Percentiles rank a stretch among this genome's conserved stretches.
Evolutionary conservation across 352 stramenopile genomes (phyloP).

Genomic region (Pythium phragmiticola): DNA sequence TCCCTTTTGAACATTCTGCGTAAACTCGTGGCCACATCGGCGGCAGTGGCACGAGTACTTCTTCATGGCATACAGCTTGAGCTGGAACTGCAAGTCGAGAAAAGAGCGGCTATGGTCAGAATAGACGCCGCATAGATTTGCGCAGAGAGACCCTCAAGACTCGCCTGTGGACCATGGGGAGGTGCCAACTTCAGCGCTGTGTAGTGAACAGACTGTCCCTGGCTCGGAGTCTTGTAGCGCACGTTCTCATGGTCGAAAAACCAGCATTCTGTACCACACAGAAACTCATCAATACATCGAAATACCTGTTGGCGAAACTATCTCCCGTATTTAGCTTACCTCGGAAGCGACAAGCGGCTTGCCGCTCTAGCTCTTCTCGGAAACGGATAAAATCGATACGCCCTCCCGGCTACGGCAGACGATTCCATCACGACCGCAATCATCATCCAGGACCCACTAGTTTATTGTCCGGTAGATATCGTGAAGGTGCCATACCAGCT

Average conservation of each 20-base stretch:
- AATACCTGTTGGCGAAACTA: neutral
- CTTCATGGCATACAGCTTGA: conserved; percentile 86
- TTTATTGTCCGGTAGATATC: neutral
- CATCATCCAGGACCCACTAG: neutral
- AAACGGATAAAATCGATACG: conserved; percentile 77
- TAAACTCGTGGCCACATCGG: conserved; percentile 62
- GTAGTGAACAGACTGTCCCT: conserved; percentile 46
- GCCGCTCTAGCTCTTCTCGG: conserved; percentile 51
- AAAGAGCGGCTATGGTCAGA: neutral
- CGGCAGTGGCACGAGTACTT: conserved; percentile 72
- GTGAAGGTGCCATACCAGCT: conserved; percentile 3
- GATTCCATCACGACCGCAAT: neutral
- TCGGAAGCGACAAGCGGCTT: conserved; percentile 42
- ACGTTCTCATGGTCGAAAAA: conserved; percentile 83
- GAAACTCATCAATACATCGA: neutral
- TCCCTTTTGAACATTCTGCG: conserved; percentile 81
- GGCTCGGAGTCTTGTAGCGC: conserved; percentile 34
- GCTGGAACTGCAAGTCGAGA: conserved; percentile 59
- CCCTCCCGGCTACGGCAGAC: conserved; percentile 33
- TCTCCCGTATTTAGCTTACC: conserved; percentile 29
- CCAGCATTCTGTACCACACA: conserved; percentile 68
- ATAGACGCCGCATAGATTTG: neutral
- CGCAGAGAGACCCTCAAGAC: neutral
- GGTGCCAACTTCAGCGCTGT: conserved; percentile 68
- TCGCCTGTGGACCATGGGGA: conserved; percentile 73